Conservation (phyloP, 2,329 filamentous ascomycete species). For the Trichoderma asperellum region DNA sequence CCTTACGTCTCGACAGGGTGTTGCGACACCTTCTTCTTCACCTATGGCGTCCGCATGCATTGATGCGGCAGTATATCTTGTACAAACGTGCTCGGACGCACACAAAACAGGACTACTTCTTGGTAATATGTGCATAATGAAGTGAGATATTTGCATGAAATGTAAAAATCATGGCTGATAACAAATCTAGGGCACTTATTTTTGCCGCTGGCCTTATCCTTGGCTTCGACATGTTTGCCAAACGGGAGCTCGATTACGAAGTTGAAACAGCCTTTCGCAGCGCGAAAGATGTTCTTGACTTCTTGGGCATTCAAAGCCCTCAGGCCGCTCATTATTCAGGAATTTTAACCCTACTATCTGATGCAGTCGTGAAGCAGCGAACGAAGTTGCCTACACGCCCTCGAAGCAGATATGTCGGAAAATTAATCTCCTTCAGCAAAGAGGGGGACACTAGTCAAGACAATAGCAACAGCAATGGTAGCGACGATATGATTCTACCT, state of each 20-base stretch:
- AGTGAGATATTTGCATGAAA: slow-evolving; percentile 45
- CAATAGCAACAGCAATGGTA: background rate
- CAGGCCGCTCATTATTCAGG: slow-evolving; percentile 62
- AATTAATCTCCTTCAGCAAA: slow-evolving; percentile 34
- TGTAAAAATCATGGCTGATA: background rate
- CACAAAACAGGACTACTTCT: slow-evolving; percentile 49
- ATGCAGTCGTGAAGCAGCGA: slow-evolving; percentile 50
- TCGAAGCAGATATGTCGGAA: slow-evolving; percentile 38
- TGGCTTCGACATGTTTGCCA: slow-evolving; percentile 59
- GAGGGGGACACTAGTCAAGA: background rate
- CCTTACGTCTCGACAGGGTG: slow-evolving; percentile 46
- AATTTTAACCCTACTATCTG: slow-evolving; percentile 53
- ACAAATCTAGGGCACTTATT: slow-evolving; percentile 50
- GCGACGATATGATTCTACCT: background rate
- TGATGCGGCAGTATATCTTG: slow-evolving; percentile 59
- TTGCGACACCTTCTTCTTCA: slow-evolving; percentile 36
- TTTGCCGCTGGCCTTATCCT: slow-evolving; percentile 62
- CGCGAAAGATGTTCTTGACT: slow-evolving; percentile 54
- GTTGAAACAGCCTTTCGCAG: slow-evolving; percentile 54
- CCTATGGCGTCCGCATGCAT: slow-evolving; percentile 57
- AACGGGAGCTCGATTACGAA: slow-evolving; percentile 49
- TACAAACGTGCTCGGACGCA: slow-evolving; percentile 57
- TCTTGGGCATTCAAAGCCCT: slow-evolving; percentile 53
- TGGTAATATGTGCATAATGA: slow-evolving; percentile 62
- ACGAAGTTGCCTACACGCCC: slow-evolving; percentile 33